Percentiles rank a stretch among this genome's conserved stretches.
These are phyloP conservation scores for Alternaria incomplexa DNA, from an alignment of 2,329 filamentous ascomycete species.

Conservation along the genomic window DNA sequence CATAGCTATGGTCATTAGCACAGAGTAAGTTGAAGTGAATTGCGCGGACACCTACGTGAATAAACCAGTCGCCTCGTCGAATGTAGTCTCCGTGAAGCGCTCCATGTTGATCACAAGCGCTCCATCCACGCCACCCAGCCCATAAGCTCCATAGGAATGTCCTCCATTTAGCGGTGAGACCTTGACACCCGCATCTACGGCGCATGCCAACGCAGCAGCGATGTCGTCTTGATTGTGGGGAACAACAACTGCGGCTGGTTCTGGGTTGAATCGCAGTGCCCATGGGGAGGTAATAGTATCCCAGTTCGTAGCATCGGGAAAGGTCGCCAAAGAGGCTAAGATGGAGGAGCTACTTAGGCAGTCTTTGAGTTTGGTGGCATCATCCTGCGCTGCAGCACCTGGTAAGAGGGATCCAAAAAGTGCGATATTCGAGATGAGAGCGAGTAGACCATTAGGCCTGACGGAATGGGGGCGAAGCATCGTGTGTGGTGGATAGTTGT, in stretches of 20 bases:
- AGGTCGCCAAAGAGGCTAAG: background rate
- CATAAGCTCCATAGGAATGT: slow-evolving; percentile 23
- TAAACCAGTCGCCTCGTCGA: slow-evolving; percentile 11
- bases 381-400: slow-evolving; percentile 6
- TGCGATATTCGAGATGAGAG: slow-evolving; percentile 2
- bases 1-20: slow-evolving; percentile 12
- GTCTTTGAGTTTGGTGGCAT: slow-evolving; percentile 6
- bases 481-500: background rate
- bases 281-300: slow-evolving; percentile 12
- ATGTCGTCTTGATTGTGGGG: slow-evolving; percentile 11
- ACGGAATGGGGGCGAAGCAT: background rate
- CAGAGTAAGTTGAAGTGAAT: background rate
- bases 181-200: slow-evolving; percentile 15
- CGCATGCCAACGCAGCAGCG: slow-evolving; percentile 18
- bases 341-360: slow-evolving; percentile 10
- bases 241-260: slow-evolving; percentile 17
- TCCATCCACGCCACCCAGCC: slow-evolving; percentile 17
- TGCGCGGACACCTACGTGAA: background rate
- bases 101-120: slow-evolving; percentile 21
- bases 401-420: slow-evolving; percentile 2
- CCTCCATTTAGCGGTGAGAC: slow-evolving; percentile 19
- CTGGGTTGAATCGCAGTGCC: slow-evolving; percentile 20
- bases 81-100: slow-evolving; percentile 15
- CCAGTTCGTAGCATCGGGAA: slow-evolving; percentile 13
- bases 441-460: background rate